Evolutionary conservation across 1,284 basidiomycete species (phyloP).

Genomic region (Ustilago esculenta): DNA sequence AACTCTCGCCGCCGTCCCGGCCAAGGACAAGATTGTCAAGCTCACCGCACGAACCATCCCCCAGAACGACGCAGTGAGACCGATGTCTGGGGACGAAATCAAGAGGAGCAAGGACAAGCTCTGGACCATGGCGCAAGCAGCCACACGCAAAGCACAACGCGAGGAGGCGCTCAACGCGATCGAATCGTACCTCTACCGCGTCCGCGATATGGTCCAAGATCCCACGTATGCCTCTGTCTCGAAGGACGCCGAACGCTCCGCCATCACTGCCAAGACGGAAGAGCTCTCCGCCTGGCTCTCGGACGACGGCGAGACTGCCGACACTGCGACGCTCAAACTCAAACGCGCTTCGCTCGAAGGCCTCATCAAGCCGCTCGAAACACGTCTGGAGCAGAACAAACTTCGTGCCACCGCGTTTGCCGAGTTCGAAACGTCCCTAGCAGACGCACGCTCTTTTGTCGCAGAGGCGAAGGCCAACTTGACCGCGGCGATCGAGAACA

Average conservation of each 20-base stretch:
- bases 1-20: slow-evolving; percentile 24
- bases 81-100: slow-evolving; percentile 55
- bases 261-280: slow-evolving; percentile 75
- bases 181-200: slow-evolving; percentile 89
- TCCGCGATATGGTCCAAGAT: slow-evolving; percentile 82
- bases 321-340: slow-evolving; percentile 65
- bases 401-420: slow-evolving; percentile 74
- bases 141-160: slow-evolving; percentile 78
- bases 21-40: slow-evolving; percentile 49
- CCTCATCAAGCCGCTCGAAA: slow-evolving; percentile 82
- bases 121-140: slow-evolving; percentile 75
- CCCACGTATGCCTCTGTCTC: slow-evolving; percentile 77
- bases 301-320: slow-evolving; percentile 84
- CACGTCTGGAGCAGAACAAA: slow-evolving; percentile 85
- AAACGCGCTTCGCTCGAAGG: slow-evolving; percentile 76
- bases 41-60: slow-evolving; percentile 44
- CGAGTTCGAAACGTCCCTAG: slow-evolving; percentile 76
- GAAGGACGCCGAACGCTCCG: slow-evolving; percentile 77
- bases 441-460: slow-evolving; percentile 77
- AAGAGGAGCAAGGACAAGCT: slow-evolving; percentile 59
- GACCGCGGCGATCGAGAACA: slow-evolving; percentile 71
- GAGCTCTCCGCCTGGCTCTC: slow-evolving; percentile 83
- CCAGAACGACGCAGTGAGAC: slow-evolving; percentile 35
- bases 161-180: slow-evolving; percentile 92
- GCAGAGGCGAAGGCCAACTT: slow-evolving; percentile 76